These are phyloP conservation scores for Dispira simplex DNA, from an alignment of 192 early-diverging fungal genomes.

Conservation along the genomic window DNA sequence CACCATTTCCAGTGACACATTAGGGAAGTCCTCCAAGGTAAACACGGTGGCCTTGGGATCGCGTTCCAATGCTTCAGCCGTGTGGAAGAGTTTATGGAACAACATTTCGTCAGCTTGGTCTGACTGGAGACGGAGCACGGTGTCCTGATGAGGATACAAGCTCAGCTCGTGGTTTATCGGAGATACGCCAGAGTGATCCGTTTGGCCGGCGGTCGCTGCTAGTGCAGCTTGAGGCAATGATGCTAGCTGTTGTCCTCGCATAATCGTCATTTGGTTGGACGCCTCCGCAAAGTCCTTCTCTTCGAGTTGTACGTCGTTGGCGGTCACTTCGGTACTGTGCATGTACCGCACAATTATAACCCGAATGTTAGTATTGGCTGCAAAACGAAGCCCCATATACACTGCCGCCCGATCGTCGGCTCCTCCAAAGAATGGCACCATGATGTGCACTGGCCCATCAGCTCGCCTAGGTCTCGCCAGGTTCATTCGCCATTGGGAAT, in stretches of 20 bases:
- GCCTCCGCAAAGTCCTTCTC: background rate
- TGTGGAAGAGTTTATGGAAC: constrained; percentile 15
- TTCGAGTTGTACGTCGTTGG: background rate
- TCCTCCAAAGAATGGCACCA: constrained; percentile 59
- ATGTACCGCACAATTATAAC: constrained; percentile 1
- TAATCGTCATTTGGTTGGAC: constrained; percentile 9
- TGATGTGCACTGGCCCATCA: constrained; percentile 21
- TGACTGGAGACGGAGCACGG: constrained; percentile 8
- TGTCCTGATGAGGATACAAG: constrained; percentile 9
- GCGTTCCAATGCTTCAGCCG: constrained; percentile 2
- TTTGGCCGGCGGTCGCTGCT: background rate
- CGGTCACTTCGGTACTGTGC: background rate
- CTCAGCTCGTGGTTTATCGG: constrained; percentile 12
- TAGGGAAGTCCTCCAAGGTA: constrained; percentile 9
- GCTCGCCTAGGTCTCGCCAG: no score
- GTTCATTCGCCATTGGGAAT: no score
- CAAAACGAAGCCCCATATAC: constrained; percentile 35
- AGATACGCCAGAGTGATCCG: background rate
- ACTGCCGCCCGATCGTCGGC: constrained; percentile 56
- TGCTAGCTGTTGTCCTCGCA: background rate
- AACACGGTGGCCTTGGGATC: constrained; percentile 14
- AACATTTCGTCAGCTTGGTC: constrained; percentile 14
- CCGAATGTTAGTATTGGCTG: constrained; percentile 13
- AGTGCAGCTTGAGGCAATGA: background rate
- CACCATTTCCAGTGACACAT: constrained; percentile 20